Evolutionary conservation across 2,329 filamentous ascomycete genomes (phyloP).

Genomic region (Penicillium sp.): DNA sequence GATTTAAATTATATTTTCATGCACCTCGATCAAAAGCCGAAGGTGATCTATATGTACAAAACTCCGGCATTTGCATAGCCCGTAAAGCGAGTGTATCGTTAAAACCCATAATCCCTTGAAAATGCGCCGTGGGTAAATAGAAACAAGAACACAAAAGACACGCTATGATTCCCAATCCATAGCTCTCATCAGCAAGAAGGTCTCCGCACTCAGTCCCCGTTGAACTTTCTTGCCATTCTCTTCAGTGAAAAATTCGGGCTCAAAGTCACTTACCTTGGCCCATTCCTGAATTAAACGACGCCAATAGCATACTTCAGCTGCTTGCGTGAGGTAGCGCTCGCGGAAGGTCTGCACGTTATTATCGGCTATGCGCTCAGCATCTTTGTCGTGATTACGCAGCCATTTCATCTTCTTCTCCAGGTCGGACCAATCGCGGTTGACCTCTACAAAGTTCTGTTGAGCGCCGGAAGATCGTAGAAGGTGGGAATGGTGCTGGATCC

Average conservation of each 20-base stretch:
- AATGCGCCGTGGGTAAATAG: not conserved
- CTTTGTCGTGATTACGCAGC: constrained; percentile 41
- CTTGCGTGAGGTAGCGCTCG: constrained; percentile 54
- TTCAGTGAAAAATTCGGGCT: constrained; percentile 7
- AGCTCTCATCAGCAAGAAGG: constrained; percentile 2
- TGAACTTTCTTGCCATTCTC: constrained; percentile 6
- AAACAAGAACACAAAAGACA: not conserved
- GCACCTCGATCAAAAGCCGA: not conserved
- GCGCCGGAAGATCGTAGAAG: constrained; percentile 45
- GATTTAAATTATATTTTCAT: not conserved
- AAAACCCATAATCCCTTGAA: not conserved
- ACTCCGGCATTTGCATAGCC: not conserved
- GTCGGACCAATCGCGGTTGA: constrained; percentile 59
- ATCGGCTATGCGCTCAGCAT: constrained; percentile 50
- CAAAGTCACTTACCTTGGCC: constrained; percentile 28
- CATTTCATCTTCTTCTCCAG: constrained; percentile 45
- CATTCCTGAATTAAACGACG: constrained; percentile 44
- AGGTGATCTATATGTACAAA: constrained; percentile 6
- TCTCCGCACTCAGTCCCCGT: constrained; percentile 1
- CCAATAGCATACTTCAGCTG: constrained; percentile 58
- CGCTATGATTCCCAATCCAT: constrained; percentile 4
- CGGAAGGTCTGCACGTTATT: constrained; percentile 50
- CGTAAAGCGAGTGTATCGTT: constrained; percentile 5
- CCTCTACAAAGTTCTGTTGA: constrained; percentile 51
- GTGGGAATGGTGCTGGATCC: constrained; percentile 50